A percentile compares a stretch with the other conserved stretches of the same genome.
Conservation (phyloP, 129 eudicot species). For the Chrysanthemum lavandulifolium region DNA sequence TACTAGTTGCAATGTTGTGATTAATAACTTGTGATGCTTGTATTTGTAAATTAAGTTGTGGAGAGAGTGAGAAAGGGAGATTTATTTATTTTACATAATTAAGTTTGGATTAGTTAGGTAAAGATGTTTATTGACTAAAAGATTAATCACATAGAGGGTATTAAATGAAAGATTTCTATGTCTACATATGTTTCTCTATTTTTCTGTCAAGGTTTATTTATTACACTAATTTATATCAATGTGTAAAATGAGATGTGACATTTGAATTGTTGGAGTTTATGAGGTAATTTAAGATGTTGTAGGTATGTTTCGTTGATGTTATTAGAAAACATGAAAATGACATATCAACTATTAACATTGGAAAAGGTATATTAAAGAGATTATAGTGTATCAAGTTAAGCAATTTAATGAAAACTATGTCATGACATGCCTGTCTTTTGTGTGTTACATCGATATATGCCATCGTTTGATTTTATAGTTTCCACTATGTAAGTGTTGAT, state of each 20-base stretch:
- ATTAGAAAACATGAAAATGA: background rate
- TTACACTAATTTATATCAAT: constrained; percentile 4
- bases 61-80: constrained; percentile 12
- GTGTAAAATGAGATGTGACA: background rate
- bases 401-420: too few relatives aligned
- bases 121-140: constrained; percentile 21
- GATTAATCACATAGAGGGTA: background rate
- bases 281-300: background rate
- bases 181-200: background rate
- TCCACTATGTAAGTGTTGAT: too few relatives aligned
- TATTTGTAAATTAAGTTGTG: constrained; percentile 37
- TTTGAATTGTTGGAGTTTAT: background rate
- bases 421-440: too few relatives aligned
- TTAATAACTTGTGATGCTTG: constrained; percentile 27
- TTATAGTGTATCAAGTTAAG: too few relatives aligned
- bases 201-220: constrained; percentile 4
- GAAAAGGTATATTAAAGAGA: too few relatives aligned
- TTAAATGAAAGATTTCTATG: background rate
- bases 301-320: background rate
- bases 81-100: constrained; percentile 12
- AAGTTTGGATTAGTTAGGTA: constrained; percentile 28
- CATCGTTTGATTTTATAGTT: too few relatives aligned
- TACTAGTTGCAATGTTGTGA: constrained; percentile 12
- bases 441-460: too few relatives aligned
- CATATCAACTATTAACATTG: background rate